These are phyloP conservation scores for Periconia macrospinosa DNA, from an alignment of 2,329 filamentous ascomycete species.

Conservation along the genomic window DNA sequence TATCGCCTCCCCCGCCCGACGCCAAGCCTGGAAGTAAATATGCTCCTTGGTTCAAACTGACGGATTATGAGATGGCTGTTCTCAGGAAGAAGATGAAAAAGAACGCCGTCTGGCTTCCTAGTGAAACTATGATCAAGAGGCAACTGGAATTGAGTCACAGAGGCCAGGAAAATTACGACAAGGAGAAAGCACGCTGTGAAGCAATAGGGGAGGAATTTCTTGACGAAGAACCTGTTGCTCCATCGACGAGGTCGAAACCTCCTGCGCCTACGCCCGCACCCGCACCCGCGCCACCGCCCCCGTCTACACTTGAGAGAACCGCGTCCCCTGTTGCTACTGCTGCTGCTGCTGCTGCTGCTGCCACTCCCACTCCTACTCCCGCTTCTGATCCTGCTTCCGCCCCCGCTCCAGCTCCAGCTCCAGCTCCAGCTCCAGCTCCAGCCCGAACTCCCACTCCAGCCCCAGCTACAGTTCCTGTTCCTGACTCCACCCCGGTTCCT, in stretches of 20 bases:
- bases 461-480: no score
- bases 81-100: constrained; percentile 89
- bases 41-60: constrained; percentile 65
- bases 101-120: constrained; percentile 82
- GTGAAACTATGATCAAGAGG: constrained; percentile 81
- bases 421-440: background rate
- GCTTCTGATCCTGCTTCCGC: background rate
- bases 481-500: background rate
- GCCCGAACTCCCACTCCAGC: background rate
- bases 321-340: no score
- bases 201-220: constrained; percentile 68
- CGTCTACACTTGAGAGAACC: constrained; percentile 5
- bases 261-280: background rate
- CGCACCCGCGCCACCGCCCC: constrained; percentile 10
- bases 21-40: constrained; percentile 62
- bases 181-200: constrained; percentile 59
- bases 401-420: background rate
- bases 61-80: constrained; percentile 69
- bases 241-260: background rate
- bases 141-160: constrained; percentile 74
- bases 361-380: background rate
- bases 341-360: constrained; percentile 9
- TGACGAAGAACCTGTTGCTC: constrained; percentile 51
- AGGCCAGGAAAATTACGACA: constrained; percentile 49
- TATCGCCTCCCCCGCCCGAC: constrained; percentile 62